A percentile compares a stretch with the other conserved stretches of the same genome.
Conservation (phyloP, 1,284 basidiomycete species). For the Wallemia hederae region DNA sequence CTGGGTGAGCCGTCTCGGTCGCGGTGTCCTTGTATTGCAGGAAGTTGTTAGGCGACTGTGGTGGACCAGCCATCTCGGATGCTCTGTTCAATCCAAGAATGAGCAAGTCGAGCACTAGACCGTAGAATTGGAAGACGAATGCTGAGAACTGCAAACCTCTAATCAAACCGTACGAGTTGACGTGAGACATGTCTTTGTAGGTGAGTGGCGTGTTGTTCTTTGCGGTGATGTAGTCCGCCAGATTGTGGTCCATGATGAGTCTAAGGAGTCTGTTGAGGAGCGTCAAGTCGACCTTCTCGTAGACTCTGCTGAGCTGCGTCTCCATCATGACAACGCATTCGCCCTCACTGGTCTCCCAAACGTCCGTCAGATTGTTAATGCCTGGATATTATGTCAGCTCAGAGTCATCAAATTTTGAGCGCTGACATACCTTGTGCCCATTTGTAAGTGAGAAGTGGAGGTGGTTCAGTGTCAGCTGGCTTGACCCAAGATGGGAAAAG, state of each 20-base stretch:
- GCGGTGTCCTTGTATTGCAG: conserved; percentile 74
- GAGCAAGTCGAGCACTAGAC: conserved; percentile 33
- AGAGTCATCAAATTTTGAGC: neutral
- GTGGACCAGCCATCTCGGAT: conserved; percentile 87
- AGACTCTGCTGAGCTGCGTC: conserved; percentile 77
- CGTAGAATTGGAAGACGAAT: conserved; percentile 81
- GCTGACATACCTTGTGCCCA: conserved; percentile 26
- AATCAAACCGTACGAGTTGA: conserved; percentile 71
- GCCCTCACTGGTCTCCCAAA: conserved; percentile 89
- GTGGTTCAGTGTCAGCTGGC: conserved; percentile 81
- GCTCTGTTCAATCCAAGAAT: conserved; percentile 79
- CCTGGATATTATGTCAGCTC: conserved; percentile 27
- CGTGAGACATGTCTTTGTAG: conserved; percentile 82
- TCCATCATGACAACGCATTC: conserved; percentile 95
- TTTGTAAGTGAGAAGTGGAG: conserved; percentile 69
- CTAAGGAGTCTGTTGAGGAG: conserved; percentile 72
- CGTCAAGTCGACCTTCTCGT: conserved; percentile 90
- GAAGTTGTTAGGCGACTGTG: conserved; percentile 85
- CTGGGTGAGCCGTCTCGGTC: conserved; percentile 77
- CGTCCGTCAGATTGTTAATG: conserved; percentile 70
- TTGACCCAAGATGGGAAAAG: conserved; percentile 95
- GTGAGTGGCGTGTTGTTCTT: conserved; percentile 88
- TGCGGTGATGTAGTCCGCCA: conserved; percentile 90
- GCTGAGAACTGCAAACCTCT: conserved; percentile 84
- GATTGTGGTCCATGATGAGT: conserved; percentile 80